These are phyloP conservation scores for Ogataea methylovora DNA, from an alignment of 805 yeast species.

Conservation along the genomic window DNA sequence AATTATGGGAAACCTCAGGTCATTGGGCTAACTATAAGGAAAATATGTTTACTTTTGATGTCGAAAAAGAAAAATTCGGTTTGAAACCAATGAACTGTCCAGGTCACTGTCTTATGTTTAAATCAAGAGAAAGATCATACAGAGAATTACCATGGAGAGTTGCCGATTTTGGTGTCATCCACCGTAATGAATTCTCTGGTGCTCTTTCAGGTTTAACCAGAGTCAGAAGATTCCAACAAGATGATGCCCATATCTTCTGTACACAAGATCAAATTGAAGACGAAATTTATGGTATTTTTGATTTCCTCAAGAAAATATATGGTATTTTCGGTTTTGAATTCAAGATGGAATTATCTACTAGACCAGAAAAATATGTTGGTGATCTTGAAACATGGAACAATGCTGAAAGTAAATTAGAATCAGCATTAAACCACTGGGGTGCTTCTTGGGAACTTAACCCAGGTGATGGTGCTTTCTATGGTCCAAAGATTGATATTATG, in stretches of 20 bases:
- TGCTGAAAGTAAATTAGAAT: conserved; percentile 81
- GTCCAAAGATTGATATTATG: conserved; percentile 94
- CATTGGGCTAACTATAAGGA: conserved; percentile 98
- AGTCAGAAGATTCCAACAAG: conserved; percentile 98
- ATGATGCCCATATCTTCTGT: conserved; percentile 98
- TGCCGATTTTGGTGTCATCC: conserved; percentile 96
- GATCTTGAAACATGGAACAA: conserved; percentile 88
- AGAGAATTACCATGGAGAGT: conserved; percentile 98
- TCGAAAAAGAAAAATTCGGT: conserved; percentile 92
- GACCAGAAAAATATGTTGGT: conserved; percentile 96
- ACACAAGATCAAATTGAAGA: conserved; percentile 80
- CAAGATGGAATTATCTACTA: conserved; percentile 93
- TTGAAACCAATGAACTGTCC: conserved; percentile 93
- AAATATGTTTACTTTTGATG: conserved; percentile 94
- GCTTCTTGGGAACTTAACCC: conserved; percentile 88
- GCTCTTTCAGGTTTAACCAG: conserved; percentile 93
- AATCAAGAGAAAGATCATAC: conserved; percentile 88
- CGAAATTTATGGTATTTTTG: conserved; percentile 80
- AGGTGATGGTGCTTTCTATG: conserved; percentile 96
- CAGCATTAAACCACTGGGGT: conserved; percentile 78
- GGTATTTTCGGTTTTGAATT: conserved; percentile 92
- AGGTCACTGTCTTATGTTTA: conserved; percentile 90
- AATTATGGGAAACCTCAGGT: conserved; percentile 97
- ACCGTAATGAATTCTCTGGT: conserved; percentile 94
- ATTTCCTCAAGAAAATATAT: conserved; percentile 77